phyloP scores from a whole-genome alignment of 2,329 filamentous ascomycete genomes.

The Xylaria digitata region DNA sequence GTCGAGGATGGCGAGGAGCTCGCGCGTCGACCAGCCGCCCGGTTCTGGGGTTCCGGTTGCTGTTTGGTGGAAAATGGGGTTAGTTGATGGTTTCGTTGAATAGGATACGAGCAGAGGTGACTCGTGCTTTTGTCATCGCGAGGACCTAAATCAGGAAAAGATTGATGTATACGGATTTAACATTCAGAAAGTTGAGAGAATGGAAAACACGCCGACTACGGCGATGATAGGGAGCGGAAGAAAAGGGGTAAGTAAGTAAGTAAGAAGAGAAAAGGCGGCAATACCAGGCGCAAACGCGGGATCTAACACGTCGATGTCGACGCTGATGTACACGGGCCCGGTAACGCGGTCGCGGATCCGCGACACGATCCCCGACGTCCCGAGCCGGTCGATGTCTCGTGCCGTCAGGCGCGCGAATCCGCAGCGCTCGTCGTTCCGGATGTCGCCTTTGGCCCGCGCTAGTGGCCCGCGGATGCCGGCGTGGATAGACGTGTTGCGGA shows the following conservation, averaged over 20 bases:
- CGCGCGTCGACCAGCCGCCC: slow-evolving; percentile 82
- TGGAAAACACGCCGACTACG: neutral
- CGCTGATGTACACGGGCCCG: slow-evolving; percentile 73
- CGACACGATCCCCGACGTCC: slow-evolving; percentile 71
- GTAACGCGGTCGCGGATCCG: slow-evolving; percentile 68
- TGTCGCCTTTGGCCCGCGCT: slow-evolving; percentile 59
- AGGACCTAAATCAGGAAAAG: neutral
- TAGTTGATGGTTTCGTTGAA: neutral
- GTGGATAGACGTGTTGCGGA: slow-evolving; percentile 68
- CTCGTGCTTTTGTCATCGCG: neutral
- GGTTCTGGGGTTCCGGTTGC: slow-evolving; percentile 83
- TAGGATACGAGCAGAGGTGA: neutral
- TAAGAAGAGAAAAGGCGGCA: slow-evolving; percentile 31
- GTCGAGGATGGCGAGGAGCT: slow-evolving; percentile 78
- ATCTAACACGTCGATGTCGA: slow-evolving; percentile 86
- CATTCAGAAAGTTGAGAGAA: too few species aligned
- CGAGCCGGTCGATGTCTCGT: slow-evolving; percentile 77
- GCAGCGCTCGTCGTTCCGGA: slow-evolving; percentile 67
- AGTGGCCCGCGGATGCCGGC: slow-evolving; percentile 70
- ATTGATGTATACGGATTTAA: neutral
- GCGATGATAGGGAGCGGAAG: neutral
- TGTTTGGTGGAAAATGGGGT: slow-evolving; percentile 7
- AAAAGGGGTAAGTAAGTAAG: neutral
- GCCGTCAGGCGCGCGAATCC: slow-evolving; percentile 69
- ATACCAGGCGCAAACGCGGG: slow-evolving; percentile 72